Evolutionary conservation across 305 asterid genomes (phyloP).

Genomic region (Ruellia speciosa): DNA sequence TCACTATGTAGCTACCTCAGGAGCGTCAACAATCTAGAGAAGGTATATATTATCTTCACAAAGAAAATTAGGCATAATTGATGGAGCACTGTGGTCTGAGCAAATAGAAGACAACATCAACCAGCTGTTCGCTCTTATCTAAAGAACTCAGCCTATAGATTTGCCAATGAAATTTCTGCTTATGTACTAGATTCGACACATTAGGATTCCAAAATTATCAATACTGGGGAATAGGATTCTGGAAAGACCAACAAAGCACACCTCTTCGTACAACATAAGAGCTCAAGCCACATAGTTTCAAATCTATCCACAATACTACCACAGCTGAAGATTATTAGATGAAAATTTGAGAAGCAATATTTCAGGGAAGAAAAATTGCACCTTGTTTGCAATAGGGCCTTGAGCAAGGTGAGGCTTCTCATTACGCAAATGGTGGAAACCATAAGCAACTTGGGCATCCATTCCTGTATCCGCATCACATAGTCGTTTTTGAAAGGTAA

Average conservation of each 20-base stretch:
- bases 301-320: conserved; percentile 1
- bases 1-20: conserved; percentile 16
- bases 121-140: too few relatives aligned
- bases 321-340: conserved; percentile 4
- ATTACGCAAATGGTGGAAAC: conserved; percentile 91
- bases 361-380: conserved; percentile 25
- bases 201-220: too few relatives aligned
- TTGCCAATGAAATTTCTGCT: too few relatives aligned
- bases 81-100: too few relatives aligned
- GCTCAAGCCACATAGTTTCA: neutral
- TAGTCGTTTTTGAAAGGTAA: conserved; percentile 4
- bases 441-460: conserved; percentile 99
- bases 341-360: conserved; percentile 6
- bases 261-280: neutral
- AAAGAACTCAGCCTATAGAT: too few relatives aligned
- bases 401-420: conserved; percentile 94
- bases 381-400: conserved; percentile 96
- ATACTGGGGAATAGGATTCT: too few relatives aligned
- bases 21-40: neutral
- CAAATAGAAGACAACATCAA: too few relatives aligned
- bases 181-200: too few relatives aligned
- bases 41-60: neutral
- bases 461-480: conserved; percentile 48
- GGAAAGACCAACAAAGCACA: neutral
- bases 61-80: neutral